Base-by-base conservation (phyloP, 2,329 filamentous ascomycete genomes). In the Cercospora sp. region DNA sequence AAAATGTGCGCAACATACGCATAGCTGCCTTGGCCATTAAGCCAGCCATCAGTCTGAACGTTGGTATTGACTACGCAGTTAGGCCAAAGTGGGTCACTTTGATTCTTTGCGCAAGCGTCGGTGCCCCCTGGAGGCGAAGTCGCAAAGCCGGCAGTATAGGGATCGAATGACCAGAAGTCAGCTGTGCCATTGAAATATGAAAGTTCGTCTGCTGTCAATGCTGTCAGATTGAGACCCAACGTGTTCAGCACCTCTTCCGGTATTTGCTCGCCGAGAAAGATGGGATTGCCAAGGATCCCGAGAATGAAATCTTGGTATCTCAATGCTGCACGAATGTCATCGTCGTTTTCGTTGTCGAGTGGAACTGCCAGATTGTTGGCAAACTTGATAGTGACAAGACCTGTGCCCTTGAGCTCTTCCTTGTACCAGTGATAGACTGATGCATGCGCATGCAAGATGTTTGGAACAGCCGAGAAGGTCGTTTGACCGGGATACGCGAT, bases 281-380 rank as follows among this genome's bases (percentile, higher is more conserved):
- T 81, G 0, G 85, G 85, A 71, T 86, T 85, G n/a, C 80, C 80
- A 68, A 86, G 85, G 2, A 82, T 81, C 1, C 81, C 84, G 0
- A 87, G 76, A 51, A 83, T 81, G 70, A 78, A 79, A 12, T 75
- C 74, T 57, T 81, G 79, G 69, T 82, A 85, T 64, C 83, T 81
- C 21, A 82, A 76, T 2, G 79, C 80, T 0, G 84, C 84, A 16
- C 80, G 78, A 2, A 85, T 77, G 60, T 86, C 82, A 0, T 75
- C 78, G 4, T 79, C 67, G 37, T 80, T 81, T 75, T 79, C 66
- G 4, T 77, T 76, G 51, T 80, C 71, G n/a, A 73, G 76, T 3
- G 79, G 79, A 3, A 79, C 74, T 7, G 76, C 79, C 34, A 80
- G 76, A 68, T 80, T 80, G 69, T 80, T 75, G 70, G 81, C 83